Percentiles rank a stretch among this genome's conserved stretches.
phyloP scores from a whole-genome alignment of 1,284 basidiomycete species.

The Cryptococcus wingfieldii region DNA sequence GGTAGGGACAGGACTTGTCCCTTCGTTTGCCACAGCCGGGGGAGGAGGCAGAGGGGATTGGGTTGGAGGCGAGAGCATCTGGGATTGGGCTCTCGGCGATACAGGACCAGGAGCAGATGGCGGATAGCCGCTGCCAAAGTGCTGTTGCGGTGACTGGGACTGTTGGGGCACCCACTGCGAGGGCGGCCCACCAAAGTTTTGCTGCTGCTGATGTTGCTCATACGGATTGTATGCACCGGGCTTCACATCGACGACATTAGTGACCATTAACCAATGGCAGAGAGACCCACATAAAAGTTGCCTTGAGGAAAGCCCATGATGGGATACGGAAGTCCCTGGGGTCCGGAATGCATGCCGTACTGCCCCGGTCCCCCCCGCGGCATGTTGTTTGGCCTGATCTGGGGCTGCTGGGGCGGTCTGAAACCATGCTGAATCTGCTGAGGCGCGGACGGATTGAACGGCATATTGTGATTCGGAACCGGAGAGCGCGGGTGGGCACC shows the following conservation, averaged over 20 bases:
- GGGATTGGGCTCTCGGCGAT: conserved; percentile 32
- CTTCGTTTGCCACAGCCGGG: conserved; percentile 24
- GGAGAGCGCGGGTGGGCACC: conserved; percentile 31
- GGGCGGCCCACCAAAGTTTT: conserved; percentile 16
- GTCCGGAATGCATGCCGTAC: conserved; percentile 33
- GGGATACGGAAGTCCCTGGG: conserved; percentile 17
- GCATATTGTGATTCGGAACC: conserved; percentile 19
- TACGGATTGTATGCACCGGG: conserved; percentile 18
- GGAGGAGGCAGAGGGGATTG: conserved; percentile 32
- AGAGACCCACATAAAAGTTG: conserved; percentile 33
- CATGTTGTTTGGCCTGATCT: conserved; percentile 17
- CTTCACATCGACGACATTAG: conserved; percentile 3
- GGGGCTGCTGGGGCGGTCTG: conserved; percentile 19
- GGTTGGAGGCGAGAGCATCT: conserved; percentile 7
- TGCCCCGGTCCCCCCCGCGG: conserved; percentile 4
- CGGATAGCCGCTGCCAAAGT: not conserved
- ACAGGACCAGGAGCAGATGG: conserved; percentile 14
- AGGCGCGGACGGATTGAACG: conserved; percentile 14
- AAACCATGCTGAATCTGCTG: conserved; percentile 32
- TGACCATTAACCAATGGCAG: not conserved
- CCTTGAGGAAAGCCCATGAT: conserved; percentile 23
- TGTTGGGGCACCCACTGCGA: conserved; percentile 32
- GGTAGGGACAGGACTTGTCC: conserved; percentile 34
- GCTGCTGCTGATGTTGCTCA: conserved; percentile 28
- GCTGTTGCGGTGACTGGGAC: conserved; percentile 14